A percentile compares a stretch with the other conserved stretches of the same genome.
Conservation (phyloP, 768 basidiomycete species). For the Thelephora ganbajun region DNA sequence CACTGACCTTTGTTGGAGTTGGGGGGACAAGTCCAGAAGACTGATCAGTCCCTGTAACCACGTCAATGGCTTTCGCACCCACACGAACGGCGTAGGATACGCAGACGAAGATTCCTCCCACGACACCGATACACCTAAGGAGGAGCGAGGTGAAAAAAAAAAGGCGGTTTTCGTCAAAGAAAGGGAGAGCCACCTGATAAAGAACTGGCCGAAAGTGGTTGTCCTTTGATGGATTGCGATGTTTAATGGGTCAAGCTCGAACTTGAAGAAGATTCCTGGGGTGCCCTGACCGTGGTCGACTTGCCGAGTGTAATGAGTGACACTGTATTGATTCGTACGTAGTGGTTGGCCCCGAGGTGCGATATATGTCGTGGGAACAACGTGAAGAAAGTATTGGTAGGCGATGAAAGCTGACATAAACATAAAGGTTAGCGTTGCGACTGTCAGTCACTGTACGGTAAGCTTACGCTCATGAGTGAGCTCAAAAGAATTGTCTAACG, state of each 20-base stretch:
- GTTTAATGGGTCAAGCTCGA: constrained; percentile 83
- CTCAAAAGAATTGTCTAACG: constrained; percentile 84
- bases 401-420: constrained; percentile 57
- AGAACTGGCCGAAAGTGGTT: constrained; percentile 62
- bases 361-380: constrained; percentile 91
- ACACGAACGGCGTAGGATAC: constrained; percentile 58
- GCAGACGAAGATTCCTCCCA: constrained; percentile 86
- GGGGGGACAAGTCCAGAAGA: constrained; percentile 48
- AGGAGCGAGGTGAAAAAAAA: not conserved
- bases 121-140: constrained; percentile 74
- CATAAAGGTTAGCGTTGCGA: not conserved
- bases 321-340: constrained; percentile 80
- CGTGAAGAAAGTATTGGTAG: constrained; percentile 90
- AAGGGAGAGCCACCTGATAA: constrained; percentile 45
- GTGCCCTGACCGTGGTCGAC: constrained; percentile 66
- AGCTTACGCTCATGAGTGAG: constrained; percentile 50
- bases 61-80: constrained; percentile 45
- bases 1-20: constrained; percentile 44
- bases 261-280: constrained; percentile 97
- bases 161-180: too few relatives aligned
- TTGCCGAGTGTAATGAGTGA: constrained; percentile 79
- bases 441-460: constrained; percentile 1
- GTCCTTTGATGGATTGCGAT: constrained; percentile 84
- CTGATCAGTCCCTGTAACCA: constrained; percentile 40
- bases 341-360: constrained; percentile 53